These are phyloP conservation scores for Alternaria hordeiaustralica DNA, from an alignment of 2,329 filamentous ascomycete species.

Conservation along the genomic window DNA sequence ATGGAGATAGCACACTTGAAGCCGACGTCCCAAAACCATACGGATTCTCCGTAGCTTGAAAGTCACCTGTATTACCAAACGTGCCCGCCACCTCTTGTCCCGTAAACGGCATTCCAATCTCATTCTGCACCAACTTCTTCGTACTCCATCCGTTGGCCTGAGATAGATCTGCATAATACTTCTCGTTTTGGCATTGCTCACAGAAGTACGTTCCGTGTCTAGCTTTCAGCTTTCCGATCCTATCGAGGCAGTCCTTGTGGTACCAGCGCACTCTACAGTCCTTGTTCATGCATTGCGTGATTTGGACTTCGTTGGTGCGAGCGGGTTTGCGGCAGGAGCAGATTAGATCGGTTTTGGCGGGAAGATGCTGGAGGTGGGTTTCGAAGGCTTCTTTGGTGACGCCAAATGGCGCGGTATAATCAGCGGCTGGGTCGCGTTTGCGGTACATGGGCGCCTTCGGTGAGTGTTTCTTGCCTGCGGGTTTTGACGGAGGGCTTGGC, in stretches of 20 bases:
- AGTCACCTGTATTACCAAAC: not conserved
- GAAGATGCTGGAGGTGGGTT: constrained; percentile 1
- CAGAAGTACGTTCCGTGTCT: constrained; percentile 16
- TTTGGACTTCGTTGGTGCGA: not conserved
- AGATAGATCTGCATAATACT: constrained; percentile 2
- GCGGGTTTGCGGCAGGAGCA: constrained; percentile 27
- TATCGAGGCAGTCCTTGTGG: constrained; percentile 31
- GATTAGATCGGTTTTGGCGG: constrained; percentile 14
- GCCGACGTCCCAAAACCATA: constrained; percentile 11
- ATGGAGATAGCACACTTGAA: not conserved
- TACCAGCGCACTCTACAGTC: constrained; percentile 24
- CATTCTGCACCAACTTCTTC: not conserved
- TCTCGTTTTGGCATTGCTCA: constrained; percentile 13
- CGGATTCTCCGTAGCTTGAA: not conserved
- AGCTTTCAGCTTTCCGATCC: constrained; percentile 16
- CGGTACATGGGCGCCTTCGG: constrained; percentile 7
- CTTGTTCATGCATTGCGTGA: constrained; percentile 25
- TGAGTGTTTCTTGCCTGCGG: not conserved
- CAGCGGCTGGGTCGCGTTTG: not conserved
- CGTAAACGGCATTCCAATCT: not conserved
- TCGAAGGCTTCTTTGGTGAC: constrained; percentile 5
- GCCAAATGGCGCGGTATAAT: not conserved
- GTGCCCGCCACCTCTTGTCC: not conserved
- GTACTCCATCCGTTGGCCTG: not conserved
- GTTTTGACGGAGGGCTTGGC: not conserved